Evolutionary conservation across 371 early-diverging fungal genomes (phyloP), one percentile per base, ranked within the genome.

Genomic region (Saksenaea oblongispora): DNA sequence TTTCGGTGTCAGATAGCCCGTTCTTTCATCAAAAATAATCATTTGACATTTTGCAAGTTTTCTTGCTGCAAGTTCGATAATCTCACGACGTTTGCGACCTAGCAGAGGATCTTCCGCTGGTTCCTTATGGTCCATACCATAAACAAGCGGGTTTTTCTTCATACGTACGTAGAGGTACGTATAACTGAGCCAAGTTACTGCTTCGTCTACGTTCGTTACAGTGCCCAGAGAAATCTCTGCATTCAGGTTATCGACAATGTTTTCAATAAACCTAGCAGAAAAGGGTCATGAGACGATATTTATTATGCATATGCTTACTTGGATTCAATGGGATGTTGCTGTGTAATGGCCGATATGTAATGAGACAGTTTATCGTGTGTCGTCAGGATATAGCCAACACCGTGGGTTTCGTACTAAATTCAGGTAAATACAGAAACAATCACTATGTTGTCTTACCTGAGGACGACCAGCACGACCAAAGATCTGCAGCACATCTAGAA

Each of bases 401-500:
- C 95, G 61, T 91, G 87, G 15, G 85, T 86, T 73, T 99, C 98
- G 72, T 90, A 99, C 82, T 76, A 54, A 26, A 51, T 14, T 31
- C 87, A 85, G 70, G 85, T 56, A 51, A 61, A 63, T 41, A 41
- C 15, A 4, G 44, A n/a, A 4, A n/a, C n/a, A 2, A 42, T 17
- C 42, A 56, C 4, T 34, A 42, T 5, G 26, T 27, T 34, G 3
- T 7, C 58, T 57, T 69, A 74, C 80, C 67, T 92, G 93, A 36
- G 97, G 96, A 63, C 98, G 91, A 65, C 99, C 99, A 34, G 99
- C 99, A 73, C 99, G 94, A 66, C 99, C 99, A 79, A 99, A 98
- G 62, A 99, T 99, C 77, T 99, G 99, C 61, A 98, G 81, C 1
- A 98, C 98, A 77, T 98, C 98, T 53, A 98, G 78, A 69, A 97